These are phyloP conservation scores for Xerocomus potaroensis DNA, from an alignment of 768 basidiomycete genomes.

Conservation along the genomic window DNA sequence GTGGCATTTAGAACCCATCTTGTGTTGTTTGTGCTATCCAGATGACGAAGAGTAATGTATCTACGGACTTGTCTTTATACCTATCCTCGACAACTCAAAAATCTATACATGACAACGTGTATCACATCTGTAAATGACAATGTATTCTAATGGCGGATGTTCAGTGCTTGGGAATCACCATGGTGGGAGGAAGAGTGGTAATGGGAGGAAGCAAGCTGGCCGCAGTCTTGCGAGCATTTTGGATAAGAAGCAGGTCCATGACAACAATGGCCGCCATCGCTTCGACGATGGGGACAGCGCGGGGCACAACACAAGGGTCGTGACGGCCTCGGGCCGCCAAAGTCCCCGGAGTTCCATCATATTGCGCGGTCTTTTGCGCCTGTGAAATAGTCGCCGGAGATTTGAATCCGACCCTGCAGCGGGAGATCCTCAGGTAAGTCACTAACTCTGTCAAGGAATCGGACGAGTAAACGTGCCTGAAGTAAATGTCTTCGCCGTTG, in stretches of 20 bases:
- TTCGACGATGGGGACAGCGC: slow-evolving; percentile 97
- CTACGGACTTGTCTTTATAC: background rate
- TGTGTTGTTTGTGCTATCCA: slow-evolving; percentile 58
- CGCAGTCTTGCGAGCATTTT: slow-evolving; percentile 77
- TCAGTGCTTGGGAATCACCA: slow-evolving; percentile 60
- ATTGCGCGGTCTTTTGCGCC: slow-evolving; percentile 84
- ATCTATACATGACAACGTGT: background rate
- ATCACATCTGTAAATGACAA: background rate
- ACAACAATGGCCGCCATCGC: slow-evolving; percentile 95
- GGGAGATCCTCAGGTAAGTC: slow-evolving; percentile 10
- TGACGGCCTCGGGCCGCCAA: slow-evolving; percentile 92
- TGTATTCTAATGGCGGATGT: background rate
- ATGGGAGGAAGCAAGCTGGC: slow-evolving; percentile 76
- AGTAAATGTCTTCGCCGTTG: slow-evolving; percentile 97
- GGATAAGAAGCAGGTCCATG: slow-evolving; percentile 90
- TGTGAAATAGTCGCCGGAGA: slow-evolving; percentile 97
- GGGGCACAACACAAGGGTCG: slow-evolving; percentile 96
- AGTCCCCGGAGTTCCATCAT: slow-evolving; percentile 84
- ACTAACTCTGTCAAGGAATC: background rate
- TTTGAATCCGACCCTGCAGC: slow-evolving; percentile 86
- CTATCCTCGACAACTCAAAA: background rate
- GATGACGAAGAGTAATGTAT: slow-evolving; percentile 44
- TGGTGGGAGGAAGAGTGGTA: slow-evolving; percentile 87
- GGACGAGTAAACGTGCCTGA: slow-evolving; percentile 55
- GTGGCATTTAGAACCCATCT: slow-evolving; percentile 64